Percentiles rank a stretch among this genome's conserved stretches.
Conservation (phyloP, 176 grass and related monocot genomes). For the Raddia distichophylla region DNA sequence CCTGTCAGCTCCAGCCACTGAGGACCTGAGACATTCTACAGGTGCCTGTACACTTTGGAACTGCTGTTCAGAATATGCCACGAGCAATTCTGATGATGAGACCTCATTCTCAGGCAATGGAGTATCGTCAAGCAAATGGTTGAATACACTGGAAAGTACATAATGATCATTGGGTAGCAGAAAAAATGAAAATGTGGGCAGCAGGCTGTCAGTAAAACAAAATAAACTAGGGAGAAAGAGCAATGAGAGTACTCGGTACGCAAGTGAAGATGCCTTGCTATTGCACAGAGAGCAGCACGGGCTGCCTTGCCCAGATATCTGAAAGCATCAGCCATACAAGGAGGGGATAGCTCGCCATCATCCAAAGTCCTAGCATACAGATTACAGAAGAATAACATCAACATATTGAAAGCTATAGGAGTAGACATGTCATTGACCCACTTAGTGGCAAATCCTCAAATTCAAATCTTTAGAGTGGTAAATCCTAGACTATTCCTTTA, state of each 20-base stretch:
- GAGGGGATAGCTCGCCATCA: slow-evolving; percentile 70
- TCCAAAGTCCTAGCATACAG: slow-evolving; percentile 42
- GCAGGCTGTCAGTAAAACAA: neutral
- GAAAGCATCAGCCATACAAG: slow-evolving; percentile 80
- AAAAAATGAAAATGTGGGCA: slow-evolving; percentile 11
- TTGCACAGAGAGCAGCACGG: slow-evolving; percentile 63
- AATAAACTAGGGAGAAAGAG: neutral
- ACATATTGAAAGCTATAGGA: neutral
- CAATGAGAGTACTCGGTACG: slow-evolving; percentile 58
- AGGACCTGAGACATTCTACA: slow-evolving; percentile 36
- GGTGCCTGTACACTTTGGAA: slow-evolving; percentile 42
- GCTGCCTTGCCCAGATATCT: slow-evolving; percentile 72
- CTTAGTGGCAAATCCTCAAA: no score
- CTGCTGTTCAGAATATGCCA: slow-evolving; percentile 47
- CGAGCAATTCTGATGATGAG: slow-evolving; percentile 69
- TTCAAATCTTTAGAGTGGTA: no score
- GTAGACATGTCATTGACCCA: neutral
- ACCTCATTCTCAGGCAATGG: slow-evolving; percentile 62
- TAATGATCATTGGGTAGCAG: slow-evolving; percentile 3
- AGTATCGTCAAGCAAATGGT: slow-evolving; percentile 75
- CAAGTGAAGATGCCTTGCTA: slow-evolving; percentile 69
- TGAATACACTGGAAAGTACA: slow-evolving; percentile 61
- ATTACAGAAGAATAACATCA: slow-evolving; percentile 19
- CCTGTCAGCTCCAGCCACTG: slow-evolving; percentile 63
- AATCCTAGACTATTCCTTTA: no score